Percentiles rank a stretch among this genome's conserved stretches.
These are phyloP conservation scores for Arthonia radiata DNA, from an alignment of 495 filamentous ascomycete species.

Conservation along the genomic window DNA sequence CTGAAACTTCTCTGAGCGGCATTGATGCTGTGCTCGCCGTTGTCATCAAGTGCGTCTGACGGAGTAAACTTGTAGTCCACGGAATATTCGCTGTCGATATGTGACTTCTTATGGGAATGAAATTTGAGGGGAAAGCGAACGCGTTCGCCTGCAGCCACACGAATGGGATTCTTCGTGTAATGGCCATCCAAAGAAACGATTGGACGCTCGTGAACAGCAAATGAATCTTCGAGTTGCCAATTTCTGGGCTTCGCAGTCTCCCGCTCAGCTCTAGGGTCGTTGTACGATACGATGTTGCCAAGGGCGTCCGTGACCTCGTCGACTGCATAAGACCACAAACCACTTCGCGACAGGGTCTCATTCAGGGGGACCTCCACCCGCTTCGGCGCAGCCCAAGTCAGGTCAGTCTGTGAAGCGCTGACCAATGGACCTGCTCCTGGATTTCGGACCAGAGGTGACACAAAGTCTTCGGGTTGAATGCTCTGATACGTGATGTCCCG, in stretches of 20 bases:
- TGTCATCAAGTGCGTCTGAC: slow-evolving; percentile 33
- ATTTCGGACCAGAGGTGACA: slow-evolving; percentile 41
- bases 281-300: slow-evolving; percentile 69
- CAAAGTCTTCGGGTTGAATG: slow-evolving; percentile 68
- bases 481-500: slow-evolving; percentile 63
- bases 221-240: slow-evolving; percentile 42
- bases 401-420: slow-evolving; percentile 28
- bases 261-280: slow-evolving; percentile 35
- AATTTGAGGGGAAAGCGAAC: slow-evolving; percentile 50
- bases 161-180: slow-evolving; percentile 53
- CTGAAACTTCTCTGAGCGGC: slow-evolving; percentile 28
- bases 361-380: slow-evolving; percentile 57
- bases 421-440: slow-evolving; percentile 25
- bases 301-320: slow-evolving; percentile 78
- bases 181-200: slow-evolving; percentile 42
- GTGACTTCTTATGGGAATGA: slow-evolving; percentile 27
- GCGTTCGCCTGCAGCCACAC: slow-evolving; percentile 47
- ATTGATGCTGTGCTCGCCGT: slow-evolving; percentile 33
- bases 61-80: slow-evolving; percentile 46
- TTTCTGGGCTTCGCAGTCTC: slow-evolving; percentile 29
- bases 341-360: slow-evolving; percentile 53
- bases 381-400: slow-evolving; percentile 60
- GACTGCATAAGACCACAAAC: slow-evolving; percentile 68
- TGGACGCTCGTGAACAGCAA: slow-evolving; percentile 73
- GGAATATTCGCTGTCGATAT: slow-evolving; percentile 28